Conservation (phyloP, 805 yeast genomes). For the Blastobotrys parvus region DNA sequence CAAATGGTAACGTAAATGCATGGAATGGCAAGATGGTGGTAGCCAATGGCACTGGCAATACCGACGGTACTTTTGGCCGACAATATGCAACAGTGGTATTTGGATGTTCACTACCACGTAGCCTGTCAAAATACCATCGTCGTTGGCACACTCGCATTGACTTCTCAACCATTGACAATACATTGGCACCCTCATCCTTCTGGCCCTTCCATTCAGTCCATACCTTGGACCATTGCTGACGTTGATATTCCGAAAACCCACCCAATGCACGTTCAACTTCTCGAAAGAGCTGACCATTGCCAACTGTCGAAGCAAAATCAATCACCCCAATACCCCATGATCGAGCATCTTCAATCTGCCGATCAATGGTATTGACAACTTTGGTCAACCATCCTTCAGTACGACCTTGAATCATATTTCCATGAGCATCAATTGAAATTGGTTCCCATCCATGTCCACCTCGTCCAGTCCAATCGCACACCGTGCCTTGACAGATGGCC, state of each 20-base stretch:
- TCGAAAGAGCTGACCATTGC: constrained; percentile 6
- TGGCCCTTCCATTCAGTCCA: constrained; percentile 4
- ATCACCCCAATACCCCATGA: constrained; percentile 25
- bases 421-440: constrained; percentile 21
- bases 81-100: constrained; percentile 5
- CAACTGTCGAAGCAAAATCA: constrained; percentile 3
- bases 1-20: constrained; percentile 26
- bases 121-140: constrained; percentile 20
- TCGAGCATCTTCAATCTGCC: constrained; percentile 19
- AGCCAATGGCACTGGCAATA: constrained; percentile 22
- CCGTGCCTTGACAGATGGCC: constrained; percentile 23
- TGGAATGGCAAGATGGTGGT: constrained; percentile 28
- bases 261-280: constrained; percentile 9
- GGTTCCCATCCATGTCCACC: constrained; percentile 23
- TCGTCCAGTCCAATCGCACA: constrained; percentile 27
- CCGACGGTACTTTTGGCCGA: constrained; percentile 20
- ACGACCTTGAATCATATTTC: constrained; percentile 15
- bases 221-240: constrained; percentile 9
- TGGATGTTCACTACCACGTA: constrained; percentile 2
- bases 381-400: constrained; percentile 23
- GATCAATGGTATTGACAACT: constrained; percentile 16
- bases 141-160: constrained; percentile 19
- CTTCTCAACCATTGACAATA: constrained; percentile 21
- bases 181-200: constrained; percentile 21
- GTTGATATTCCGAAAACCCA: constrained; percentile 10